phyloP scores from a whole-genome alignment of 2,329 filamentous ascomycete genomes.

The Exophiala xenobiotica region DNA sequence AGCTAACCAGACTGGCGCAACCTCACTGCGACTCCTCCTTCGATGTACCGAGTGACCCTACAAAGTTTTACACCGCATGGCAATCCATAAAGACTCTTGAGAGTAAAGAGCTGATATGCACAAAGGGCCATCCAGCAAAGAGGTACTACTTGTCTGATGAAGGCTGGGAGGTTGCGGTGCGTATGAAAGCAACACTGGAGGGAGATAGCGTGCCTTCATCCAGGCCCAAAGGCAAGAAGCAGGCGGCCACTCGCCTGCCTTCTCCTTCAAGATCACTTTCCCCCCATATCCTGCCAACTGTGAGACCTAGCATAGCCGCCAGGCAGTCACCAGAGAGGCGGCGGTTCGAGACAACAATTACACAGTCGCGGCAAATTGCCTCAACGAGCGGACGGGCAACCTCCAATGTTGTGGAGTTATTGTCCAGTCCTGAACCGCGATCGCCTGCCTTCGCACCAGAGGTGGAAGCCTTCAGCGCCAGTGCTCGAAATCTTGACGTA shows the following conservation, averaged over 20 bases:
- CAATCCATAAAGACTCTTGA: conserved; percentile 75
- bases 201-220: conserved; percentile 5
- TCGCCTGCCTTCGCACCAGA: conserved; percentile 4
- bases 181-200: conserved; percentile 32
- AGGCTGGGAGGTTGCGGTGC: conserved; percentile 70
- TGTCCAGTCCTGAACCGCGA: conserved; percentile 11
- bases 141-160: conserved; percentile 73
- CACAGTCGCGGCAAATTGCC: background rate
- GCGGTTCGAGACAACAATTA: background rate
- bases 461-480: background rate
- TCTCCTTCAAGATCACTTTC: background rate
- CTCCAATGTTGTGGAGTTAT: conserved; percentile 12
- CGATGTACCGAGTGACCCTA: conserved; percentile 64
- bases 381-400: background rate
- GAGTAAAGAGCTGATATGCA: conserved; percentile 71
- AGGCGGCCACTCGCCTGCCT: background rate
- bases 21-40: conserved; percentile 72
- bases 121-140: conserved; percentile 65
- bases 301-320: background rate
- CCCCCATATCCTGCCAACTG: background rate
- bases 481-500: background rate
- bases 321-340: background rate
- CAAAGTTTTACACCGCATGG: conserved; percentile 76
- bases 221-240: conserved; percentile 5
- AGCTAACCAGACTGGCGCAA: conserved; percentile 69